Base-by-base conservation (phyloP, 176 grass and related monocot genomes). In the Bolboschoenus planiculmis region DNA sequence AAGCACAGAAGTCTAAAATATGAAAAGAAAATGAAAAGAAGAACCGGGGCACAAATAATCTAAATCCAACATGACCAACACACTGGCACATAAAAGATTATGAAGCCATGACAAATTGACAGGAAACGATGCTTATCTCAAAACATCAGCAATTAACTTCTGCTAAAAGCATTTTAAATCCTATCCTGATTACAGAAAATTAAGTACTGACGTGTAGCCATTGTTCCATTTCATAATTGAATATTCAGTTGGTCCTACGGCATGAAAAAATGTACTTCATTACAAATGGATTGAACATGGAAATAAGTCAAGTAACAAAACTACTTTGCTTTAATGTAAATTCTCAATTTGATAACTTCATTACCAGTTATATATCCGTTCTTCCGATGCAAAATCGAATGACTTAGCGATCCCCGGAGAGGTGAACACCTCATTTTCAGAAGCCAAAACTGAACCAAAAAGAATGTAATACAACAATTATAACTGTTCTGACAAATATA, bases 351-450 rank as follows among this genome's bases (percentile, higher is more conserved):
- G 14, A 1, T 18, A 56, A 47, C 10, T 35, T 50, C n/a, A 81
- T 91, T 94, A 93, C 95, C 95, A 97, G 37, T 87, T 97, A 83
- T 97, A 97, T 78, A 97, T 97, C 27, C 92, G 87, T 60, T 97
- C 92, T 89, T 94, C 95, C 20, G 86, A 91, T 35, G 90, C 27
- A 85, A 98, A 98, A 88, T 98, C 95, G 33, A 98, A 98, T 36
- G 88, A 81, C 83, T 98, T 98, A 0, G 95, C 85, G 7, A 85
- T 87, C 79, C 86, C 90, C 3, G 92, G 95, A 63, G 95, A 98
- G 82, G 85, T 93, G 85, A 98, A 98, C 81, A 91, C 90, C 34
- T 91, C 92, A 35, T 75, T 83, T 54, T 94, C 89, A 2, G 88
- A 85, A 27, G 92, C 85, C 85, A 95, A 20, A 42, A 61, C 95